Evolutionary conservation across 2,329 filamentous ascomycete species (phyloP).

Genomic region (Penicillium sp.): DNA sequence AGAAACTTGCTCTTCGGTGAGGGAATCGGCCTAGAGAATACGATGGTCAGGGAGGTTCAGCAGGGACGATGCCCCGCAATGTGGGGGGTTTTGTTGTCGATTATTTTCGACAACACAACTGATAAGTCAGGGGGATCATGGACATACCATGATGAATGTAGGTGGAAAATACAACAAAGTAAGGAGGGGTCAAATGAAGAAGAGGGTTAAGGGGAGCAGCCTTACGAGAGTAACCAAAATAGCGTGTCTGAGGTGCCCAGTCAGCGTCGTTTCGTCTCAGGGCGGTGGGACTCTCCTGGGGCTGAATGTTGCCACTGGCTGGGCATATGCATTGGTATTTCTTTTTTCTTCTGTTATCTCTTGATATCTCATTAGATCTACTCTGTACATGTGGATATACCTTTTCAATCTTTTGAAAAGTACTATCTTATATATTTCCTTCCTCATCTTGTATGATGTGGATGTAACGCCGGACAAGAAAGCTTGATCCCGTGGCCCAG

Average conservation of each 20-base stretch:
- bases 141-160: constrained; percentile 32
- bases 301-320: constrained; percentile 4
- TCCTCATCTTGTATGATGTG: background rate
- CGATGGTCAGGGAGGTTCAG: constrained; percentile 27
- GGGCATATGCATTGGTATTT: background rate
- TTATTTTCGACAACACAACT: constrained; percentile 11
- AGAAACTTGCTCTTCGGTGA: constrained; percentile 99
- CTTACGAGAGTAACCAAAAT: constrained; percentile 20
- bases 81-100: constrained; percentile 21
- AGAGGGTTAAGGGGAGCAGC: constrained; percentile 23
- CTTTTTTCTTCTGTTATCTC: background rate
- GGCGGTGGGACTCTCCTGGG: constrained; percentile 13
- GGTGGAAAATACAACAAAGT: constrained; percentile 14
- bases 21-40: constrained; percentile 76
- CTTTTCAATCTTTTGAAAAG: background rate
- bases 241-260: constrained; percentile 19
- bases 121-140: background rate
- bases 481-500: background rate
- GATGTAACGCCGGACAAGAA: background rate
- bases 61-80: constrained; percentile 31
- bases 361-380: background rate
- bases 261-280: constrained; percentile 7
- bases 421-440: background rate
- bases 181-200: constrained; percentile 14
- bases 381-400: background rate